These are phyloP conservation scores for Gyromitra esculenta DNA, from an alignment of 2,329 filamentous ascomycete genomes.

Conservation along the genomic window DNA sequence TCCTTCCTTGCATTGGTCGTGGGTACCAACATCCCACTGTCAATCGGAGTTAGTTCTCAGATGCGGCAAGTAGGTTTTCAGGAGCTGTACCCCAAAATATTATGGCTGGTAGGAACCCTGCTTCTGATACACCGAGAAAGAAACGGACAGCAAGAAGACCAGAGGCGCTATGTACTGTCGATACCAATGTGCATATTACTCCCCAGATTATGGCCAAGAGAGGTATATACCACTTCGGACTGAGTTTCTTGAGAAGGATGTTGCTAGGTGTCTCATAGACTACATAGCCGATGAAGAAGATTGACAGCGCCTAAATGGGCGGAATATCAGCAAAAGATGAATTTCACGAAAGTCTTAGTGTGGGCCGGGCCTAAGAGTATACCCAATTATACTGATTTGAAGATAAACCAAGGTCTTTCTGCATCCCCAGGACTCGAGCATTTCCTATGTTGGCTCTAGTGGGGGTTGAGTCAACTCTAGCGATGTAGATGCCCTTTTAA, in stretches of 20 bases:
- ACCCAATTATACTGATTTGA: conserved; percentile 31
- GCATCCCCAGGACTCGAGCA: conserved; percentile 24
- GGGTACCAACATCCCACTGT: conserved; percentile 36
- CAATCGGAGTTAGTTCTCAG: background rate
- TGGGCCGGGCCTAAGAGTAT: background rate
- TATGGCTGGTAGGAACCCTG: conserved; percentile 26
- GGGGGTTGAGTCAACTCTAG: background rate
- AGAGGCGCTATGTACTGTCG: conserved; percentile 21
- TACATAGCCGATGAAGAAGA: conserved; percentile 33
- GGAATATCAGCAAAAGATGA: background rate
- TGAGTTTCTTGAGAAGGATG: conserved; percentile 30
- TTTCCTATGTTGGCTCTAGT: conserved; percentile 28
- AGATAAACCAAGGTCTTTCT: conserved; percentile 4
- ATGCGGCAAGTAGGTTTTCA: background rate
- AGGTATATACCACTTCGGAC: conserved; percentile 27
- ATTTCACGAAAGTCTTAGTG: background rate
- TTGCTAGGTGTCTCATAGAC: conserved; percentile 33
- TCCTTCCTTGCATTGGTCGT: conserved; percentile 24
- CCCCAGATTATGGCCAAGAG: conserved; percentile 20
- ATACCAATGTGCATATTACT: conserved; percentile 28
- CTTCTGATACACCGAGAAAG: conserved; percentile 14
- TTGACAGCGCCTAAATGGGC: conserved; percentile 13
- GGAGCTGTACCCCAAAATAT: conserved; percentile 18
- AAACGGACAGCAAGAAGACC: conserved; percentile 26
- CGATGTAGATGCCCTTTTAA: background rate